Percentiles rank a stretch among this genome's conserved stretches.
Conservation (phyloP, 768 basidiomycete genomes). For the Termitomyces sp. region DNA sequence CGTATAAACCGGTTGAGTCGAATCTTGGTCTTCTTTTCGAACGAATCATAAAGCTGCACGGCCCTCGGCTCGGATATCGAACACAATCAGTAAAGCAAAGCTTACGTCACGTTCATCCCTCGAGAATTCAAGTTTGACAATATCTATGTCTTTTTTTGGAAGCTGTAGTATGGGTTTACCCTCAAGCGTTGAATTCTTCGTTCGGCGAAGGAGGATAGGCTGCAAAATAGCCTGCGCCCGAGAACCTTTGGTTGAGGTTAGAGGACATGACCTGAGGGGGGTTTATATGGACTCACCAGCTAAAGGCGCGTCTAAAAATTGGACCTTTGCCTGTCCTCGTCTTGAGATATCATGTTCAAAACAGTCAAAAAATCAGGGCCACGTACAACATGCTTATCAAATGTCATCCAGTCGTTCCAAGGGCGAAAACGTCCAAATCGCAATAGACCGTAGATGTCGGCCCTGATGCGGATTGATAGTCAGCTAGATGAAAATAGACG, state of each 20-base stretch:
- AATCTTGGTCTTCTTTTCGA: slow-evolving; percentile 53
- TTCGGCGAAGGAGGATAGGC: slow-evolving; percentile 67
- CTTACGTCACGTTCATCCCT: slow-evolving; percentile 60
- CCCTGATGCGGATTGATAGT: slow-evolving; percentile 28
- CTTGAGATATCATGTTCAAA: neutral
- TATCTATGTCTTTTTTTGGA: slow-evolving; percentile 54
- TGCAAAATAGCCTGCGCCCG: slow-evolving; percentile 68
- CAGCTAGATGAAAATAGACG: neutral
- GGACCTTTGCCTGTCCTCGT: slow-evolving; percentile 41
- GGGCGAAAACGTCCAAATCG: slow-evolving; percentile 67
- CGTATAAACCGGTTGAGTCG: slow-evolving; percentile 58
- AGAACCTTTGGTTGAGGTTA: slow-evolving; percentile 28
- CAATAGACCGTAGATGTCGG: slow-evolving; percentile 68
- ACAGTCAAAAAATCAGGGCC: neutral
- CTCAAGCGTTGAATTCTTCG: slow-evolving; percentile 62
- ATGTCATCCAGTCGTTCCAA: slow-evolving; percentile 71
- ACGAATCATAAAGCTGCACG: slow-evolving; percentile 50
- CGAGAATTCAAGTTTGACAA: slow-evolving; percentile 60
- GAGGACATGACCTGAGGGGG: neutral
- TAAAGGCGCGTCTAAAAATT: slow-evolving; percentile 52
- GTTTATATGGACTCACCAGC: slow-evolving; percentile 39
- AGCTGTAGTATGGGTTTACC: slow-evolving; percentile 68
- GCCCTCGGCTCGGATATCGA: neutral
- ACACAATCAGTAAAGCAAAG: neutral
- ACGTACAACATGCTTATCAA: slow-evolving; percentile 53